Evolutionary conservation across 305 asterid genomes (phyloP), one percentile per base, ranked within the genome.

Genomic region (Galium porrigens): DNA sequence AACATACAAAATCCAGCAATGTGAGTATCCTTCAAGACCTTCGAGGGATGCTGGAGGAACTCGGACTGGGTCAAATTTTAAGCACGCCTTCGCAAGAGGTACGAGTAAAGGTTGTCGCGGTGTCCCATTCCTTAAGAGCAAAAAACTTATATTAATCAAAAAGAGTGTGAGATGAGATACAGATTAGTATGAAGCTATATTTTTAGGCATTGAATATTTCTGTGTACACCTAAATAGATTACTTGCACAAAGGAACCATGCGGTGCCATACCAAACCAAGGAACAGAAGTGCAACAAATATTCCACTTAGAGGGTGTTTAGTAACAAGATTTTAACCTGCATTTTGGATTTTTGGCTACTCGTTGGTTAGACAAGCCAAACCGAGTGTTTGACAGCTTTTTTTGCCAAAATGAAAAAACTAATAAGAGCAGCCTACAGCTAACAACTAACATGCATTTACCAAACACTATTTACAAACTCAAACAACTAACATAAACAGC

Each of bases 41-140:
- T 85, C 88, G 65, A 92, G 90, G 42, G 98, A 78, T 39, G 96
- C 85, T 60, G 80, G 85, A 58, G 96, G 94, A 71, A 85, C 94
- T 56, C 91, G 90, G 57, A 79, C 29, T 67, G 82, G 57, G 82
- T 89, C 86, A 78, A 89, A 84, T 61, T 69, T 65, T 74, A 89
- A 69, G 67, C 86, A 68, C 69, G 98, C 96, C 80, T 77, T 84
- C 37, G 96, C 95, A 63, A 89, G 95, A 73, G 96, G 95, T 58
- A 92, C 95, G 64, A 92, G 90, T 69, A 92, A 83, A 77, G 98
- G 95, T 69, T 92, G 98, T 68, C 98, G 84, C 46, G 98, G 96
- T 48, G 98, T 89, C 74, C 96, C 96, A 66, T 92, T 92, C 69
- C 97, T 89, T 42, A 61, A 65, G 65, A 69, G 75, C 51, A 14